Base-by-base conservation (phyloP, 768 basidiomycete species). In the Terana coerulea region DNA sequence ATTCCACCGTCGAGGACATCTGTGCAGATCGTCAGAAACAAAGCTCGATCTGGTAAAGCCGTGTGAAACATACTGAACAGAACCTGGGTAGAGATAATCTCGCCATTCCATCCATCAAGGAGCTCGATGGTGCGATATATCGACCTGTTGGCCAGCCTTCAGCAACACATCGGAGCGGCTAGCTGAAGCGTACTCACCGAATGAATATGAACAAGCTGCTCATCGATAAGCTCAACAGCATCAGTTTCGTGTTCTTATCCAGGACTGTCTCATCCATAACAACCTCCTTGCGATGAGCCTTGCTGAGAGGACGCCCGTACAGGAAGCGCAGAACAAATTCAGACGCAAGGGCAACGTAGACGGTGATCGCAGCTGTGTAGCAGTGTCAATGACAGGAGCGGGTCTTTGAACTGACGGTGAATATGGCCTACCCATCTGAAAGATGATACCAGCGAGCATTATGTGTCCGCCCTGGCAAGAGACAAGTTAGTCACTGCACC, bases 91-190 rank as follows among this genome's bases (percentile, higher is more conserved):
- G 63, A 59, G 47, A 80, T 79, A 49, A 83, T 69, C 15, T 66
- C 60, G 7, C 80, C 80, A 22, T 59, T 61, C 78, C 79, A 82
- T 0, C 80, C 77, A 49, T 76, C 73, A 12, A 67, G 54, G 1
- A 82, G 68, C 64, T 81, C 56, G 42, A 76, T 66, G 0, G 75
- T 75, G 41, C 80, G 74, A 60, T 79, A 83, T 7, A 80, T 57
- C n/a, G 73, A 71, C 51, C 75, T 80, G 49, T 11, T 15, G 11
- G 15, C n/a, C 22, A n/a, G 36, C 31, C 5, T 19, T 15, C 33
- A 43, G 45, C 15, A 22, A 4, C 39, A 54, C 25, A 15, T 24
- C 15, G 21, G 14, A 50, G 17, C 37, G 7, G 7, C 19, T 19
- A 40, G 47, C 10, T 19, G 58, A 11, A 26, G 21, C 24, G 14